Evolutionary conservation across 176 grass and related monocot genomes (phyloP).

Genomic region (Zizania latifolia): DNA sequence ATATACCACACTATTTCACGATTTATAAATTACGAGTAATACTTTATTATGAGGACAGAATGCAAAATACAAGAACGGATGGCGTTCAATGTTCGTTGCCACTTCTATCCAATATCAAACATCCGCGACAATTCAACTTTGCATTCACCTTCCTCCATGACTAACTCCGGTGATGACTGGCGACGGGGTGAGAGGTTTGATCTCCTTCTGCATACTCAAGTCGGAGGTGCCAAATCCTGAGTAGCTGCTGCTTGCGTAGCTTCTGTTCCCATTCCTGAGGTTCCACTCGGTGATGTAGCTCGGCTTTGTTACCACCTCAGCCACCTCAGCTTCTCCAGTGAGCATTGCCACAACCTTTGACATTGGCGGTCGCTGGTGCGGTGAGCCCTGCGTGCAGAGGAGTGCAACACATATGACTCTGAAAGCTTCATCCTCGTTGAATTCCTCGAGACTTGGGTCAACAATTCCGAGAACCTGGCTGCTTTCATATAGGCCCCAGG

Average conservation of each 20-base stretch:
- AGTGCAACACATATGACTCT: slow-evolving; percentile 41
- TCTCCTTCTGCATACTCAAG: not conserved
- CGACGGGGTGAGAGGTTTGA: not conserved
- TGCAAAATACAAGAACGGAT: no score
- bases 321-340: no score
- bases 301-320: slow-evolving; percentile 35
- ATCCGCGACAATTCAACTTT: not conserved
- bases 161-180: not conserved
- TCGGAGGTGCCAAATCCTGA: not conserved
- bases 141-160: not conserved
- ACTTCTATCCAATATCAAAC: not conserved
- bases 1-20: no score
- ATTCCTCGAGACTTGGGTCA: slow-evolving; percentile 37
- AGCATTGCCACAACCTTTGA: no score
- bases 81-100: not conserved
- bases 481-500: slow-evolving; percentile 43
- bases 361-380: slow-evolving; percentile 40
- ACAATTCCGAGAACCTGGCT: no score
- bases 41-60: no score
- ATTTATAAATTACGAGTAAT: no score
- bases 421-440: slow-evolving; percentile 23
- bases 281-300: slow-evolving; percentile 59
- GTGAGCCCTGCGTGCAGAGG: slow-evolving; percentile 47
- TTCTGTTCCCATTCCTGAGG: slow-evolving; percentile 14
- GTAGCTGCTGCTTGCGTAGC: not conserved